phyloP scores from a whole-genome alignment of 306 rosid genomes.

The Malus domestica region ASM211411v1 NC_041801.1:37279501-37280000 shows the following conservation, averaged over 20 bases:
- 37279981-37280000: conserved; percentile 65
- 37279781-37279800: not conserved
- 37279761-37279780: not conserved
- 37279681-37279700: conserved; percentile 39
- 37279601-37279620: conserved; percentile 48
- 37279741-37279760: not conserved
- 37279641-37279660: conserved; percentile 27
- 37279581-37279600: conserved; percentile 45
- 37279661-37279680: conserved; percentile 44
- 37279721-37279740: not conserved
- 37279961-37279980: conserved; percentile 38
- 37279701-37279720: conserved; percentile 55
- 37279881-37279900: too few relatives aligned
- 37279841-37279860: too few relatives aligned
- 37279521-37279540: too few relatives aligned
- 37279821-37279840: too few relatives aligned
- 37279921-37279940: too few relatives aligned
- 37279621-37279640: conserved; percentile 38
- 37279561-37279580: too few relatives aligned
- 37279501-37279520: too few relatives aligned
- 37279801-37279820: too few relatives aligned
- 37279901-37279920: too few relatives aligned
- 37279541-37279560: too few relatives aligned
- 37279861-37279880: too few relatives aligned
- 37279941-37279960: too few relatives aligned